Conservation (phyloP, 257 asterid genomes). For the Nicotiana noctiflora region DNA sequence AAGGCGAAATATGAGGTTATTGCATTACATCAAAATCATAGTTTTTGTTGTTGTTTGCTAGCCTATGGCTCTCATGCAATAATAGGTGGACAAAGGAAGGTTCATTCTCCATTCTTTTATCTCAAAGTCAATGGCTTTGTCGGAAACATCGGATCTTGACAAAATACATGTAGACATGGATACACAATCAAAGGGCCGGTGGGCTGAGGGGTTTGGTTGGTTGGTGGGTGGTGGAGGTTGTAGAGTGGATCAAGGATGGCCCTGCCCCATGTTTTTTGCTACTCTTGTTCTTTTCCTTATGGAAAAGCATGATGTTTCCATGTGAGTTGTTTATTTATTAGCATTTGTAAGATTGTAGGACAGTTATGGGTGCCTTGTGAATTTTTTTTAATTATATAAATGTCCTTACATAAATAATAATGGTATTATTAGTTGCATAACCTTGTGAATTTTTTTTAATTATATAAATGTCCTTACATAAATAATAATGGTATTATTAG, state of each 20-base stretch:
- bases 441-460: too few species aligned
- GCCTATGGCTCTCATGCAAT: not conserved
- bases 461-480: too few species aligned
- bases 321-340: constrained; percentile 7
- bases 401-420: too few species aligned
- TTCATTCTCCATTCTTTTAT: not conserved
- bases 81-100: constrained; percentile 9
- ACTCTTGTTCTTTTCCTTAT: not conserved
- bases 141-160: constrained; percentile 8
- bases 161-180: constrained; percentile 8
- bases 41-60: constrained; percentile 9
- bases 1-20: not conserved
- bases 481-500: too few species aligned
- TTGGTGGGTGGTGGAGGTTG: not conserved
- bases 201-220: not conserved
- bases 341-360: not conserved
- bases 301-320: constrained; percentile 8
- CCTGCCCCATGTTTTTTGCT: constrained; percentile 3
- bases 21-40: not conserved
- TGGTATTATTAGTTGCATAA: too few species aligned
- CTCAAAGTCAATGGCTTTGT: constrained; percentile 13
- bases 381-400: not conserved
- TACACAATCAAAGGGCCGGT: not conserved
- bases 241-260: not conserved
- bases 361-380: not conserved